phyloP scores from a whole-genome alignment of 148 eudicot species.

The Diospyros lotus region DNA sequence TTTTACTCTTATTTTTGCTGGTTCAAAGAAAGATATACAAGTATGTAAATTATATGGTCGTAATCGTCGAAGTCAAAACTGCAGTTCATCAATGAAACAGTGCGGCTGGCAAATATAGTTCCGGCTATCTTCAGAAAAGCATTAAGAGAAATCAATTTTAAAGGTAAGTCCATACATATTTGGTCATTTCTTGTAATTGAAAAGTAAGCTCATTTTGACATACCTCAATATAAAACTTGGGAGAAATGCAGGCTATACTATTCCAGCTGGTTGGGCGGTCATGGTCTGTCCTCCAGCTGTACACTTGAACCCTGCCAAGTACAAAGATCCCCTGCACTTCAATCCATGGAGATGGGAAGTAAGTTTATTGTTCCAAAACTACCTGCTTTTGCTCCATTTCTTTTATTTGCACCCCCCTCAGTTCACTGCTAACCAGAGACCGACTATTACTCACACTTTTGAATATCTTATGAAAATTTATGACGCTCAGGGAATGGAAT shows the following conservation, averaged over 20 bases:
- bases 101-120: slow-evolving; percentile 86
- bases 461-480: neutral
- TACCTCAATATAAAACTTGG: slow-evolving; percentile 14
- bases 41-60: neutral
- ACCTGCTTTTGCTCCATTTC: neutral
- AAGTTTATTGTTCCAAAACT: slow-evolving; percentile 10
- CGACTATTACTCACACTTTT: neutral
- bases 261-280: slow-evolving; percentile 93
- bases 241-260: slow-evolving; percentile 61
- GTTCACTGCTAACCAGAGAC: neutral
- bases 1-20: neutral
- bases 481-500: slow-evolving; percentile 40
- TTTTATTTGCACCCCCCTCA: neutral
- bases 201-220: neutral
- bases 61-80: slow-evolving; percentile 14
- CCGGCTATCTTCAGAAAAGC: slow-evolving; percentile 90
- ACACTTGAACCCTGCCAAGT: slow-evolving; percentile 70
- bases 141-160: slow-evolving; percentile 53
- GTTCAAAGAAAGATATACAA: neutral
- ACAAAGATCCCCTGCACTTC: slow-evolving; percentile 69
- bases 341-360: slow-evolving; percentile 97
- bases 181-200: neutral
- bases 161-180: slow-evolving; percentile 36
- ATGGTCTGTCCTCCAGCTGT: slow-evolving; percentile 96
- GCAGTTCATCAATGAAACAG: slow-evolving; percentile 94